Conservation (phyloP, 1,139 yeast species). For the Wickerhamiella pararugosa region DNA sequence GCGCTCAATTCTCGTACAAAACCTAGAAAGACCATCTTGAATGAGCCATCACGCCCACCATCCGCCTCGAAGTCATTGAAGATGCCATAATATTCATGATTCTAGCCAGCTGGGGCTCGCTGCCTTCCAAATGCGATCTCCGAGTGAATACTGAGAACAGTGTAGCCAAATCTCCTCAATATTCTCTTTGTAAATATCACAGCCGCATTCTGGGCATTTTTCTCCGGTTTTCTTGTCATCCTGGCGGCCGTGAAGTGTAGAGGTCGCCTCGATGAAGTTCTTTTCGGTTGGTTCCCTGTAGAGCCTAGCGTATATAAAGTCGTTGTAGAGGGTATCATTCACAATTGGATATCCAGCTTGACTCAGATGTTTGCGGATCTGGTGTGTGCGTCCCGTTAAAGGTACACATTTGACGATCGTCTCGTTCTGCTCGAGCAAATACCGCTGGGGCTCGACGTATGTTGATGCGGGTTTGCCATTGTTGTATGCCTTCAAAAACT, state of each 20-base stretch:
- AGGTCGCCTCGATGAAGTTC: constrained; percentile 9
- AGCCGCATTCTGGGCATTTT: constrained; percentile 13
- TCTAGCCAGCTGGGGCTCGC: too few relatives aligned
- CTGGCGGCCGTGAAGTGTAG: constrained; percentile 7
- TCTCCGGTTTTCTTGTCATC: constrained; percentile 11
- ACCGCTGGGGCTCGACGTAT: constrained; percentile 25
- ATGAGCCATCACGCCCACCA: too few relatives aligned
- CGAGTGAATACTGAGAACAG: constrained; percentile 12
- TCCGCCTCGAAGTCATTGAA: too few relatives aligned
- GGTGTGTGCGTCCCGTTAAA: constrained; percentile 86
- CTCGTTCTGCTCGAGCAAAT: constrained; percentile 38
- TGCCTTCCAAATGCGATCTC: constrained; percentile 4
- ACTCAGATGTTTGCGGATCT: constrained; percentile 83
- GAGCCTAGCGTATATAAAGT: constrained; percentile 9
- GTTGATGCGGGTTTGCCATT: constrained; percentile 29
- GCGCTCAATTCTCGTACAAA: too few relatives aligned
- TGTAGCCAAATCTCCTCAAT: constrained; percentile 12
- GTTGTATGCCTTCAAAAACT: constrained; percentile 6
- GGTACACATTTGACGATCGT: constrained; percentile 71
- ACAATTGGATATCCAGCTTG: constrained; percentile 81
- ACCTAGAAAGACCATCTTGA: too few relatives aligned
- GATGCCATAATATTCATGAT: too few relatives aligned
- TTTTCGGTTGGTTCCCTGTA: constrained; percentile 9
- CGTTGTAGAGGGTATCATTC: constrained; percentile 81
- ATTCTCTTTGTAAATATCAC: constrained; percentile 8